Evolutionary conservation across 768 basidiomycete species (phyloP), one percentile per base, ranked within the genome.

Genomic region (Auriscalpium vulgare): DNA sequence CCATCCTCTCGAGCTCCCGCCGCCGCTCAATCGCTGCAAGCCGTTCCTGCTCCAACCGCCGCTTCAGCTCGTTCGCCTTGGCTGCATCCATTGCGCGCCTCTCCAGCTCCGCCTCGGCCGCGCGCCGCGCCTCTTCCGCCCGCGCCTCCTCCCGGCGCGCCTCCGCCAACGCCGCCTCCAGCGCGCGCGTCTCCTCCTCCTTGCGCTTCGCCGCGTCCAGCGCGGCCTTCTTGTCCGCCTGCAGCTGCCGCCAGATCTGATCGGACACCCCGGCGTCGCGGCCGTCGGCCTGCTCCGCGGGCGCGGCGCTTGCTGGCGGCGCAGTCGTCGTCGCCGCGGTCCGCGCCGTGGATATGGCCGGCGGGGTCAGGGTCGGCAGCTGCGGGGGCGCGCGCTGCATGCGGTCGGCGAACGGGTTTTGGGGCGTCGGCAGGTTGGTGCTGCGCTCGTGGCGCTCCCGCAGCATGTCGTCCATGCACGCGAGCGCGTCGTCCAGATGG

Each of bases 261-360:
- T 86, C 80, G 0, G 74, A 62, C 5, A 85, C 80, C 0, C 78
- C 84, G 17, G 72, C 47, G 64, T 85, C 84, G 21, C 80, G 60
- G 4, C 35, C 57, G 45, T 37, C 54, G 3, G 40, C 51, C 50
- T 17, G 16, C 7, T 55, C 47, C 16, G 47, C 58, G 7, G 16
- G n/a, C 23, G 53, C 59, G 8, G 54, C 50, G 4, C 21, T 45
- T n/a, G 36, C 34, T 17, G 38, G 52, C 10, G 49, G 21, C 11
- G 49, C 43, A 5, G 54, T 8, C 16, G 13, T 34, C 10, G 58
- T 10, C 13, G 51, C 19, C 19, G 54, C 17, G 37, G 35, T 37
- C 51, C 44, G 40, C 13, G 36, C 13, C 13, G 17, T 17, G 17
- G 13, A n/a, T 4, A 19, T 8, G 14, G n/a, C 11, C 11, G 47